Evolutionary conservation across 2,329 filamentous ascomycete species (phyloP), one percentile per base, ranked within the genome.

Genomic region (Aureobasidium sp.): DNA sequence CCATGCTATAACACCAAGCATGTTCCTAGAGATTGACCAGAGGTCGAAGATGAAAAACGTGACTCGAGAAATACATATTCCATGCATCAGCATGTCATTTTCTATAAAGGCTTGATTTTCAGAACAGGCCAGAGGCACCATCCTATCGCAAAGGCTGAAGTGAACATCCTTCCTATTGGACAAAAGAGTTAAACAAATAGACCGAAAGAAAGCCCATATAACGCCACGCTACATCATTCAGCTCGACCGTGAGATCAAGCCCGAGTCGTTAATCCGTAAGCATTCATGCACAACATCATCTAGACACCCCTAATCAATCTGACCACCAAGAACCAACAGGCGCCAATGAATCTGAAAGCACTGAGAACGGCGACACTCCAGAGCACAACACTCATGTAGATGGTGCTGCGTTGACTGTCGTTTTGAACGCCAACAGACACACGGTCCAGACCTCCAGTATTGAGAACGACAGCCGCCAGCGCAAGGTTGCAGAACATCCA

Each of bases 401-500:
- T 84, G 48, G 84, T 85, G 17, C 85, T 83, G 11, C 86, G 80
- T 52, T 77, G 65, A 47, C 74, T 62, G 14, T 74, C 68, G 12
- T 57, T 50, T n/a, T 60, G 57, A 24, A 42, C 54, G 40, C 64
- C 56, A 58, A 62, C 53, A 40, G 62, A 63, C 4, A 69, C 69
- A 14, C 70, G 62, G 60, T 94, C 84, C 58, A 96, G 70, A 2
- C 93, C 91, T 21, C 86, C 91, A 1, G 88, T 84, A 65, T 86
- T 90, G 60, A 98, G 75, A 6, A 98, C 91, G 2, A 94, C 78
- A 0, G 91, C 91, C 0, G 82, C 83, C 5, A 98, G 81, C 0
- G 82, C 90, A 68, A 98, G 87, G 70, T 98, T 98, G 65, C 84
- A 90, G 63, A 97, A 88, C 79, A 98, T 95, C 93, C 93, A 98